Base-by-base conservation (phyloP, 345 rosid species). In the Eucalyptus tenuipes region DNA sequence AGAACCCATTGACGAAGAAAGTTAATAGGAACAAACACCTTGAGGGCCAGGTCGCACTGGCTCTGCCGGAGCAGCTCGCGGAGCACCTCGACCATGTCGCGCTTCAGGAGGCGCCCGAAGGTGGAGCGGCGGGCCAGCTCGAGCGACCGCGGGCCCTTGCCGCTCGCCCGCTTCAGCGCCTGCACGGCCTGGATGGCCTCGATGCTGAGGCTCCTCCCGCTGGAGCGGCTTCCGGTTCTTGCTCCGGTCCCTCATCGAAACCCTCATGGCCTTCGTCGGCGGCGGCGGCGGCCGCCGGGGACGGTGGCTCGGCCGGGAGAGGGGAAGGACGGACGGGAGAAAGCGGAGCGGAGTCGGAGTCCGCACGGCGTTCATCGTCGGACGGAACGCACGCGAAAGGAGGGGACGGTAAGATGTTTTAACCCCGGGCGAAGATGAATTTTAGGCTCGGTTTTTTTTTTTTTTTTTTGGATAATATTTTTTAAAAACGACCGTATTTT, bases 161-260 rank as follows among this genome's bases (percentile, higher is more conserved):
- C 92, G 81, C 94, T 93, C 87, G 95, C 96, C 90, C 97, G 94
- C 90, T 96, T 96, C 89, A 94, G 92, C 22, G 96, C 91, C 89
- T 96, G 99, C 42, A 96, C 94, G 3, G 95, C 91, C 87, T 96
- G 98, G 86, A 96, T 96, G 22, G 97, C 96, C 91, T 96, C 99
- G 88, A 92, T 95, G 93, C 99, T 96, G 88, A 96, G 96, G 92
- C 92, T 92, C 89, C 99, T 92, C 88, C 92, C 91, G 94, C 93
- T 94, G 97, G 85, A 96, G 90, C 71, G 95, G 97, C 93, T 93
- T 94, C 85, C 96, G 91, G 92, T 97, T 97, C 91, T 93, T 93
- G 93, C 96, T 92, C 66, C 98, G 91, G 92, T 94, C 96, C 49
- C 93, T 94, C 96, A 94, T 94, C 82, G 82, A 75, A 37, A 12